Base-by-base conservation (phyloP, 2,329 filamentous ascomycete genomes). In the Bertia moriformis region DNA sequence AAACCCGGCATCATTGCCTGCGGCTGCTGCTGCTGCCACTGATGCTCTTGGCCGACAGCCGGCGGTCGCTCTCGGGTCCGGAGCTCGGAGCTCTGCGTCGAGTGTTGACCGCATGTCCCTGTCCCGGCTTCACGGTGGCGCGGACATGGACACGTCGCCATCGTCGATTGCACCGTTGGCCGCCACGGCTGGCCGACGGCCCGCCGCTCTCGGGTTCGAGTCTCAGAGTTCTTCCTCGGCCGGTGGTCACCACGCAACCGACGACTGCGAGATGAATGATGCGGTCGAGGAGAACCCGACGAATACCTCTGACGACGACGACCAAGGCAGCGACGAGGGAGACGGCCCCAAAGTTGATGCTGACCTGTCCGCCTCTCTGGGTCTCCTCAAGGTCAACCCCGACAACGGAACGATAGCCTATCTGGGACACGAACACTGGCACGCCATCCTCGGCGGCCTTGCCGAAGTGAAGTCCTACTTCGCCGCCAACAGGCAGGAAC, bases 401-500 rank as follows among this genome's bases (percentile, higher is more conserved):
- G 83, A 83, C 51, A 82, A 83, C 50, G 78, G 75, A 40, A 86
- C 86, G 56, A 80, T 81, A 18, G 74, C 84, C 61, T 93, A 91
- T 53, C 65, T 89, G 44, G 86, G 84, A 41, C 80, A 86, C 46
- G 79, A 83, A 40, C 83, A 91, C 56, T 93, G 86, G 85, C 79
- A 83, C 49, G 75, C 79, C 29, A 74, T 93, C 39, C 62, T 93
- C 40, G 69, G 75, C 48, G 83, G 88, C 57, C 91, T 98, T 45
- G 69, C 84, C 7, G 91, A 98, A 62, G 89, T 98, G 18, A 93
- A 89, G 54, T 88, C 81, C 48, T 95, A 91, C 60, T 96, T 93
- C 51, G 61, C 63, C 14, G 75, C 71, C 24, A 86, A 95, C 59
- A 93, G 91, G 56, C 88, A 91, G 52, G 87, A 95, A 46, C 69